Base-by-base conservation (phyloP, 495 filamentous ascomycete genomes). In the Hypomontagnella monticulosa region DNA sequence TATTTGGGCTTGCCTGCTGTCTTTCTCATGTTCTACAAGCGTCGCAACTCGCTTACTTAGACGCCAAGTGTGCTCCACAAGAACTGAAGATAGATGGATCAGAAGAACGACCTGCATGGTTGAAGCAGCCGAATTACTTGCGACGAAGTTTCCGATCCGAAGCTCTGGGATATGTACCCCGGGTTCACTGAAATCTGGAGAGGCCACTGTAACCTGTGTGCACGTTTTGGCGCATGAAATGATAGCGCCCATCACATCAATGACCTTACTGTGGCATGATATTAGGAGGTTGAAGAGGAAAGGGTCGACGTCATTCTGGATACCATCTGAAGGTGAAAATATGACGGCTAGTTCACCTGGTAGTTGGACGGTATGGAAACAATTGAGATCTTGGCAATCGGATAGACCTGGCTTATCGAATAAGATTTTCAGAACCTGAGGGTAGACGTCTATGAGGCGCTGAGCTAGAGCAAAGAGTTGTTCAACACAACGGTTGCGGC, bases 21-120 rank as follows among this genome's bases (percentile, higher is more conserved):
- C 4, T 9, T 19, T 20, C 10, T 49, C 20, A n/a, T 27, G 14
- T n/a, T 59, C 41, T 11, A 38, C 23, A 0, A 14, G 9, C 10
- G 14, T 14, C 11, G 41, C 11, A 23, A 69, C 50, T 19, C 32
- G 55, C 49, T 55, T 53, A 16, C 40, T 66, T 34, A 73, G 42
- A n/a, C 30, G 57, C 9, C 46, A 44, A 4, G 62, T 57, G 3
- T 67, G 55, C 4, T 66, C 71, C n/a, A 52, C 40, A 23, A 74
- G 63, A 1, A 71, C 63, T 1, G 58, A 41, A 4, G 61, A 51
- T 9, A 76, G 49, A 19, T 74, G 70, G 5, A 69, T 49, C 3
- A 76, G 50, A 15, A 77, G 63, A 16, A 70, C 66, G 23, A 55
- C 67, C 32, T 79, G 74, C 74, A 79, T 75, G 1, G 70, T 62